Evolutionary conservation across 768 basidiomycete species (phyloP), one percentile per base, ranked within the genome.

Genomic region (Chlorophyllum brunneum): DNA sequence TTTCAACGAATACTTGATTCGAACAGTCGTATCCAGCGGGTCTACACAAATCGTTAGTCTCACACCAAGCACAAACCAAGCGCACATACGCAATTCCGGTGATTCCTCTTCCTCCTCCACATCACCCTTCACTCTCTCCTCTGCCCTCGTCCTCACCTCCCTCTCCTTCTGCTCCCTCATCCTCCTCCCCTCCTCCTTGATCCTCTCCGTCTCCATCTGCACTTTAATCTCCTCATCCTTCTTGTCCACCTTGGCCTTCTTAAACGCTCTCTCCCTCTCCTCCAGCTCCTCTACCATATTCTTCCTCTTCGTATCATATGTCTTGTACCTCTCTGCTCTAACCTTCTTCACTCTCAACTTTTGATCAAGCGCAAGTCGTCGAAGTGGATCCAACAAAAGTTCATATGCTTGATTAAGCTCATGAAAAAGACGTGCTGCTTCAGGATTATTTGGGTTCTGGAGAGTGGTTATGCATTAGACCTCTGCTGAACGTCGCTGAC

Each of bases 381-480:
- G 81, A 27, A 88, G 67, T 3, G 90, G 90, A 59, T 92, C 91
- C 51, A 92, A 83, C 5, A 93, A 73, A 1, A 91, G 73, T 63
- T 91, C 85, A 59, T 89, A 87, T 0, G 90, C 88, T 54, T 82
- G 81, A 50, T 86, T 92, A 43, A 93, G 79, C 51, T 88, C 88
- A 63, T 93, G 90, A 61, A 93, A 92, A 63, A 89, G 87, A 51
- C 83, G 78, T 2, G 86, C 86, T 82, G 90, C 90, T 69, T 89
- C 78, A 33, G 88, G 85, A 61, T 90, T 87, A 54, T 88, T 81
- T 27, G 82, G 82, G 56, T 91, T 90, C 87, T 91, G 65, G 56
- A 6, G 23, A 40, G 11, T 9, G 2, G 15, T 31, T 6, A 45
- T 33, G 10, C 5, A 18, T 16, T 38, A 15, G 13, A 37, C 13